phyloP scores from a whole-genome alignment of 1,284 basidiomycete species.

The Blastosporella zonata region DNA sequence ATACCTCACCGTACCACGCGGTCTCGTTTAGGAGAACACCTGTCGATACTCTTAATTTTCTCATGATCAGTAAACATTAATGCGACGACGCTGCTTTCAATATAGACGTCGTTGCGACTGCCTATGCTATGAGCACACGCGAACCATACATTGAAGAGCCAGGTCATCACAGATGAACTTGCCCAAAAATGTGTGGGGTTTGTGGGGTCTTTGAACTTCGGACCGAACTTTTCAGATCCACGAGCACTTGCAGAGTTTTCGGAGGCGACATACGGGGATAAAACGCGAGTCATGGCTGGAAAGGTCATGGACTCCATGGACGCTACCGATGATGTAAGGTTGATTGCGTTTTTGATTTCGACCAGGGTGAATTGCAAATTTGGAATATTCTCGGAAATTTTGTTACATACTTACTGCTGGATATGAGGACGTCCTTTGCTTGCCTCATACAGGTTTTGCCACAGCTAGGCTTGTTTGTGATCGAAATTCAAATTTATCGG shows the following conservation, averaged over 20 bases:
- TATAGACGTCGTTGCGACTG: too few species aligned
- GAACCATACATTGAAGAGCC: background rate
- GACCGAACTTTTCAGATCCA: background rate
- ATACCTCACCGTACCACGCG: background rate
- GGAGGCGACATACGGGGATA: background rate
- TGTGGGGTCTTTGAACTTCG: background rate
- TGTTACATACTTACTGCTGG: too few species aligned
- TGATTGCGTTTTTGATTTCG: background rate
- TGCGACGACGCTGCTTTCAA: too few species aligned
- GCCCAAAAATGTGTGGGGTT: background rate
- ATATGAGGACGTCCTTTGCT: background rate
- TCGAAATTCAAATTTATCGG: too few species aligned
- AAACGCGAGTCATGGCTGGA: background rate
- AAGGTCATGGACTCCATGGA: background rate
- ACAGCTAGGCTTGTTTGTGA: too few species aligned
- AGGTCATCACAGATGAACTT: background rate
- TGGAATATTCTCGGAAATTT: background rate
- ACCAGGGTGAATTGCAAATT: background rate
- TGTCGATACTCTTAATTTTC: slow-evolving; percentile 1
- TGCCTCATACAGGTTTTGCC: too few species aligned
- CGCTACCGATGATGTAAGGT: background rate
- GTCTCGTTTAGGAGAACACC: slow-evolving; percentile 3
- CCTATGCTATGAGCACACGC: background rate
- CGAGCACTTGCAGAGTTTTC: slow-evolving; percentile 2
- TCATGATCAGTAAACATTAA: too few species aligned